These are phyloP conservation scores for Tricholoma saponaceum DNA, from an alignment of 768 basidiomycete genomes.

Conservation along the genomic window DNA sequence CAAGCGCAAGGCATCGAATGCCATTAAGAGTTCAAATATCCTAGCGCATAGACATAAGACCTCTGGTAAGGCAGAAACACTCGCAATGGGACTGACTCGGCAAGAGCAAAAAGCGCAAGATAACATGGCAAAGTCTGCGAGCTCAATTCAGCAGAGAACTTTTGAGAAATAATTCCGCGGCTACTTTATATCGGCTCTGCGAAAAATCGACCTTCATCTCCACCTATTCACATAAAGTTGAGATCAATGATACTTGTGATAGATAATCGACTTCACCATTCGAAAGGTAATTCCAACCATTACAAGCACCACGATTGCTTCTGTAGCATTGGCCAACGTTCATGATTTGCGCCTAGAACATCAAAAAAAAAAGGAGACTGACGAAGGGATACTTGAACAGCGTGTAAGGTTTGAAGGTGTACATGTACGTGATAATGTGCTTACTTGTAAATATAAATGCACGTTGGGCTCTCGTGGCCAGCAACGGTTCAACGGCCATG, in stretches of 20 bases:
- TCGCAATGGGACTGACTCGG: constrained; percentile 50
- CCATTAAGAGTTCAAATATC: constrained; percentile 76
- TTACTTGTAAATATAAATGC: constrained; percentile 70
- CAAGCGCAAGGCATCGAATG: constrained; percentile 74
- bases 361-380: constrained; percentile 25
- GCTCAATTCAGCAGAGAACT: background rate
- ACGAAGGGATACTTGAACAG: constrained; percentile 52
- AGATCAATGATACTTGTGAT: background rate
- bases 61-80: background rate
- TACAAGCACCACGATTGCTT: constrained; percentile 69
- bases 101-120: constrained; percentile 77
- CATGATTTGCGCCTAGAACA: background rate
- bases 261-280: constrained; percentile 37
- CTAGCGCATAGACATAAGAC: constrained; percentile 30
- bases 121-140: constrained; percentile 77
- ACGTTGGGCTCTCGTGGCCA: constrained; percentile 69
- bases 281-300: constrained; percentile 74
- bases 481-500: constrained; percentile 71
- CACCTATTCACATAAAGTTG: constrained; percentile 35
- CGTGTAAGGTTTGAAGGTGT: constrained; percentile 7
- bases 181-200: constrained; percentile 50
- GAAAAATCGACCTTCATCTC: constrained; percentile 42
- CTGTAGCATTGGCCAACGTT: constrained; percentile 31
- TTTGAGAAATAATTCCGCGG: background rate
- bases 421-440: constrained; percentile 15